Conservation (phyloP, 495 filamentous ascomycete species). For the Margaritispora aquatica region DNA sequence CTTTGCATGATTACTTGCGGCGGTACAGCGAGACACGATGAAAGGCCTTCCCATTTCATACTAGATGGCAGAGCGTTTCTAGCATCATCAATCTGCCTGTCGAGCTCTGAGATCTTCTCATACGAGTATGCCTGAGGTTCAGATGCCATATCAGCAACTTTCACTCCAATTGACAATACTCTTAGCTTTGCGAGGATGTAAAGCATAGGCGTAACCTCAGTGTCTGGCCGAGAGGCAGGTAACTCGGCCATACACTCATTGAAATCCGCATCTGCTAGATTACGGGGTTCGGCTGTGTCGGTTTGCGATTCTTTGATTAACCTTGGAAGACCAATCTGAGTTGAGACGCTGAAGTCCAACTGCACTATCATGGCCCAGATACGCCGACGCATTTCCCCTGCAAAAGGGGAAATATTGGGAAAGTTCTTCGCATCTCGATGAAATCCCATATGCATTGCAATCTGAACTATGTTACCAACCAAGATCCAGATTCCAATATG, state of each 20-base stretch:
- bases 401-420: constrained; percentile 72
- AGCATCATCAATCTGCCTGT: not conserved
- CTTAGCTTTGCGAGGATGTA: constrained; percentile 32
- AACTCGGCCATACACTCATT: constrained; percentile 65
- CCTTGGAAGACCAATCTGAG: constrained; percentile 76
- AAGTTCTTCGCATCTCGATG: constrained; percentile 85
- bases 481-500: constrained; percentile 29
- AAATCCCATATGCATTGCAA: constrained; percentile 66
- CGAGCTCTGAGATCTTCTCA: not conserved
- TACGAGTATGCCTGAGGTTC: not conserved
- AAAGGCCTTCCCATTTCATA: constrained; percentile 16
- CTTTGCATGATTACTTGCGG: constrained; percentile 25
- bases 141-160: not conserved
- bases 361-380: constrained; percentile 79
- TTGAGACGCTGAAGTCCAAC: constrained; percentile 77
- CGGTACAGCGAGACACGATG: not conserved
- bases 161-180: not conserved
- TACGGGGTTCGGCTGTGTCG: constrained; percentile 78
- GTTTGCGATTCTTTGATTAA: constrained; percentile 77
- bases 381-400: constrained; percentile 84
- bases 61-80: not conserved
- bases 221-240: constrained; percentile 64
- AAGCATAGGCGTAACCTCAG: constrained; percentile 69
- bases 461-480: constrained; percentile 27
- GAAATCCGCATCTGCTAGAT: constrained; percentile 88